phyloP scores from a whole-genome alignment of 306 rosid genomes.

The Sindora glabra region DNA sequence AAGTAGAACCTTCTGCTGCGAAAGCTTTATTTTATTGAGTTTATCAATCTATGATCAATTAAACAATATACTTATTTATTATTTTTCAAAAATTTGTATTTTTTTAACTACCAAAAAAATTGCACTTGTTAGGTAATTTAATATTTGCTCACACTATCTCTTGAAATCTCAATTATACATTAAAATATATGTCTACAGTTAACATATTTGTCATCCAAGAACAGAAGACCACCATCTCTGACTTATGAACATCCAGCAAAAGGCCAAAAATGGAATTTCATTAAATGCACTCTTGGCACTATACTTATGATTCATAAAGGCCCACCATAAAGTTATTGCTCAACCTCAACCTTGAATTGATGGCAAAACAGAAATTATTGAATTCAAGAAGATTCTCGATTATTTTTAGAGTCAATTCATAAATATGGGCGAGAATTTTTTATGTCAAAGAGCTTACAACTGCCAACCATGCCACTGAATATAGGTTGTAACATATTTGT shows the following conservation, averaged over 20 bases:
- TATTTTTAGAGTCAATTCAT: not conserved
- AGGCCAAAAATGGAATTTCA: conserved; percentile 11
- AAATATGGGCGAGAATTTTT: not conserved
- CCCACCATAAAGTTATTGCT: conserved; percentile 11
- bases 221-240: conserved; percentile 1
- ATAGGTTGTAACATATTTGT: no score
- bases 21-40: no score
- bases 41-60: no score
- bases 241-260: conserved; percentile 5
- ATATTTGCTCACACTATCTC: no score
- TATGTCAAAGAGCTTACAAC: not conserved
- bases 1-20: no score
- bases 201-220: not conserved
- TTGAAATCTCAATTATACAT: no score
- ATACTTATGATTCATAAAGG: conserved; percentile 13
- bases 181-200: not conserved
- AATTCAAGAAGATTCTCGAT: not conserved
- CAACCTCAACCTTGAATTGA: conserved; percentile 13
- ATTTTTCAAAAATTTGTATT: no score
- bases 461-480: not conserved
- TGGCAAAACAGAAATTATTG: not conserved
- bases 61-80: no score
- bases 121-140: no score
- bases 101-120: no score
- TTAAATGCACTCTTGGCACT: not conserved